Evolutionary conservation across 257 asterid species (phyloP).

Genomic region (Capsicum rhomboideum): DNA sequence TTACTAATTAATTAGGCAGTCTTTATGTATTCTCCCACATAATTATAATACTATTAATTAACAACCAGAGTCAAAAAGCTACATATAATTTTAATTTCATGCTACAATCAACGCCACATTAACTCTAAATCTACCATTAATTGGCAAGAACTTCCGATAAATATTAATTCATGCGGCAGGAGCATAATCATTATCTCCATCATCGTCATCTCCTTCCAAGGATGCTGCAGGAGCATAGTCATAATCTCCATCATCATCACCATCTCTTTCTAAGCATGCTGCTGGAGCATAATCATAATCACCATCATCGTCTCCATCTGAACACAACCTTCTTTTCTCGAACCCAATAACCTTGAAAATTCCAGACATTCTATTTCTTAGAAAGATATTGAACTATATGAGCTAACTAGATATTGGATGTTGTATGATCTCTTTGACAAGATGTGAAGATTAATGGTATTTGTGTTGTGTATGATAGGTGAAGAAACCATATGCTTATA

Average conservation of each 20-base stretch:
- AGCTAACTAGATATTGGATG: not conserved
- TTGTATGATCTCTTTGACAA: not conserved
- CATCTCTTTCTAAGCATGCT: not conserved
- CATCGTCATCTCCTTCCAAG: not conserved
- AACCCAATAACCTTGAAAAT: not conserved
- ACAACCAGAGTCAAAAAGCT: too few relatives aligned
- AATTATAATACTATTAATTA: too few relatives aligned
- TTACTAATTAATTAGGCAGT: too few relatives aligned
- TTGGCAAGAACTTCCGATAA: too few relatives aligned
- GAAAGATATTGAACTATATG: not conserved
- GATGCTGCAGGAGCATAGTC: not conserved
- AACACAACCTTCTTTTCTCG: not conserved
- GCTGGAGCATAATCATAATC: not conserved
- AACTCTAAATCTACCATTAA: too few relatives aligned
- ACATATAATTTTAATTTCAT: too few relatives aligned
- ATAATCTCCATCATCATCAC: not conserved
- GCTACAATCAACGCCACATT: too few relatives aligned
- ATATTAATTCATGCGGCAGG: not conserved
- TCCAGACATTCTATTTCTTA: not conserved
- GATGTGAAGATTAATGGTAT: not conserved
- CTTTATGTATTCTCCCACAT: too few relatives aligned
- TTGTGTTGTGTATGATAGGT: not conserved
- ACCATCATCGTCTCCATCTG: not conserved
- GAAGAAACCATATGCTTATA: not conserved
- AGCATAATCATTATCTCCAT: not conserved